Evolutionary conservation across 108 stramenopile species (phyloP).

Genomic region (Parietichytrium sp.): DNA sequence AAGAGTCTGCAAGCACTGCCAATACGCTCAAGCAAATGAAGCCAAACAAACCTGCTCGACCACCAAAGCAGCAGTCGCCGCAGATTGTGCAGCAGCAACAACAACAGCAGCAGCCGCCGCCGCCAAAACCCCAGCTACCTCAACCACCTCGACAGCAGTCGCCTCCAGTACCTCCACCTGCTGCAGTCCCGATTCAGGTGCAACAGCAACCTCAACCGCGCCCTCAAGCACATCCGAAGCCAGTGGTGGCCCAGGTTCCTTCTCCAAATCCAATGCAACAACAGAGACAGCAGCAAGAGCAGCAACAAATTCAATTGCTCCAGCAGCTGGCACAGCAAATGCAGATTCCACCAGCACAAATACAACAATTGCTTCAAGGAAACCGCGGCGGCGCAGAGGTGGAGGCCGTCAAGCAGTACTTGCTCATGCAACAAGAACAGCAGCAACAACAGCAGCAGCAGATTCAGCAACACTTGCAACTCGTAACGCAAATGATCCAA

Average conservation of each 20-base stretch:
- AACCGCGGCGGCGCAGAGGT: neutral
- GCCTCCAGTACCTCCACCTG: neutral
- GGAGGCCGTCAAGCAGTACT: neutral
- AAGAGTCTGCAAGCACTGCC: neutral
- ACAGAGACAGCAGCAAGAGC: neutral
- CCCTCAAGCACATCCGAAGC: no score
- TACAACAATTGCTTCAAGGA: neutral
- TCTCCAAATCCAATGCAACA: no score
- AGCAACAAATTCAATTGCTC: neutral
- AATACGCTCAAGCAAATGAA: neutral
- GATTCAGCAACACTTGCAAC: neutral
- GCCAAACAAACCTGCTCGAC: neutral
- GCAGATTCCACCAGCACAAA: neutral
- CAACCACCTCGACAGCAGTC: neutral
- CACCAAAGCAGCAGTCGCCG: neutral
- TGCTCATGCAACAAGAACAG: neutral
- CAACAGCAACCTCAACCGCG: no score
- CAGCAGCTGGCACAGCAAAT: neutral
- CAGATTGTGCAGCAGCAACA: neutral
- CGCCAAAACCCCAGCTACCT: neutral
- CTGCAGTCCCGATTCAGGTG: neutral
- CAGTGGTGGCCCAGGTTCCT: no score
- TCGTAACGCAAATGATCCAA: neutral
- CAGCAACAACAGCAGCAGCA: neutral
- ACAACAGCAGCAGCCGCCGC: neutral